These are phyloP conservation scores for Barnettozyma salicaria DNA, from an alignment of 805 yeast genomes.

Conservation along the genomic window DNA sequence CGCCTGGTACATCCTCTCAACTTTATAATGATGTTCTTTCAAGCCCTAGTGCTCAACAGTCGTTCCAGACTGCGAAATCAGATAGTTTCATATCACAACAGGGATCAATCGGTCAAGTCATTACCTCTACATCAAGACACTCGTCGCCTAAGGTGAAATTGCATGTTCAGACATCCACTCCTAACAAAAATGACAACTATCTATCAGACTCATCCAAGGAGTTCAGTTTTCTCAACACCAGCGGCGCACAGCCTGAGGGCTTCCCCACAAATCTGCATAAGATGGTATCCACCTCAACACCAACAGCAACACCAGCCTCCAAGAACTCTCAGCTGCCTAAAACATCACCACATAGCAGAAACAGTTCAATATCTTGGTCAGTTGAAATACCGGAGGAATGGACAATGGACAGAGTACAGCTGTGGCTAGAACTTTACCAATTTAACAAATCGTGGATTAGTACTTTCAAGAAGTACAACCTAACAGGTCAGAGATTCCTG, in stretches of 20 bases:
- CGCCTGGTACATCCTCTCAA: background rate
- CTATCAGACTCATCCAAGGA: conserved; percentile 10
- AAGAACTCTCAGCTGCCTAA: background rate
- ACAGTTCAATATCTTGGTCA: conserved; percentile 38
- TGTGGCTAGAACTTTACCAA: conserved; percentile 63
- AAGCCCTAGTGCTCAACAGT: no score
- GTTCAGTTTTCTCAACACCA: conserved; percentile 25
- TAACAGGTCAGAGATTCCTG: conserved; percentile 59
- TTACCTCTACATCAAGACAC: conserved; percentile 6
- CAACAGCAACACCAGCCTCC: conserved; percentile 6
- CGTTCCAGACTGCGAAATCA: conserved; percentile 21
- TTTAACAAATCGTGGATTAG: conserved; percentile 74
- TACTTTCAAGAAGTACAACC: conserved; percentile 49
- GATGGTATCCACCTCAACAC: conserved; percentile 2
- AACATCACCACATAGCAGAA: conserved; percentile 23
- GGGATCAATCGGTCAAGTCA: no score
- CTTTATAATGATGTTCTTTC: background rate
- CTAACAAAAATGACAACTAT: conserved; percentile 4
- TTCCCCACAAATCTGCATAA: background rate
- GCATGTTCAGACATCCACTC: conserved; percentile 14
- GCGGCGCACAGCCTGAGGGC: conserved; percentile 11
- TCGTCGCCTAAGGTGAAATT: conserved; percentile 12
- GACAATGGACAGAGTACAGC: conserved; percentile 59
- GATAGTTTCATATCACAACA: conserved; percentile 7
- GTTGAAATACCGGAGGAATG: conserved; percentile 56